Conservation (phyloP, 495 filamentous ascomycete species). For the Chaetomidium leptoderma region DNA sequence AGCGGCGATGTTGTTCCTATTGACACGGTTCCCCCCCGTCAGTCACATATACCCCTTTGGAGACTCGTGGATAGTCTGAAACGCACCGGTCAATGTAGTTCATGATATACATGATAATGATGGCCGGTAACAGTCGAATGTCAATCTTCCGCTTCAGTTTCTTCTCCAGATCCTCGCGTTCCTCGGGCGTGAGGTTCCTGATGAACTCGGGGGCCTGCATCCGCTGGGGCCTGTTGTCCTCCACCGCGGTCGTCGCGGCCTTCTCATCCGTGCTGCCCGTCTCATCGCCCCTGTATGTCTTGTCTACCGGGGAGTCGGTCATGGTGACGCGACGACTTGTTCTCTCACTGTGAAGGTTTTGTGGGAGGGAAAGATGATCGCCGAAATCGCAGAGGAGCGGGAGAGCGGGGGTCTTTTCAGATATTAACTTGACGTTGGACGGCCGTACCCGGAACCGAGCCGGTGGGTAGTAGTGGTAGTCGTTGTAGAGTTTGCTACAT, state of each 20-base stretch:
- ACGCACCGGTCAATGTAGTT: constrained; percentile 69
- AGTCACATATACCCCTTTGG: not conserved
- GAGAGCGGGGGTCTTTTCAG: not conserved
- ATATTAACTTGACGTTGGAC: not conserved
- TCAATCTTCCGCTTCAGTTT: constrained; percentile 62
- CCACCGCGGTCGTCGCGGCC: constrained; percentile 7
- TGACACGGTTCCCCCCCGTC: not conserved
- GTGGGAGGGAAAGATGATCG: not conserved
- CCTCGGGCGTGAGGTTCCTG: constrained; percentile 42
- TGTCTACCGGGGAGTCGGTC: not conserved
- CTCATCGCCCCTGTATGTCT: not conserved
- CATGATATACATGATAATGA: constrained; percentile 59
- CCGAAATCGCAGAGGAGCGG: not conserved
- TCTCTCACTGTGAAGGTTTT: no score
- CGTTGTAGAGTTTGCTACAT: not conserved
- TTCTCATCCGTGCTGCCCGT: constrained; percentile 22
- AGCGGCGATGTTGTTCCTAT: constrained; percentile 51
- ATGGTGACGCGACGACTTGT: not conserved
- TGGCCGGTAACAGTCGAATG: constrained; percentile 55
- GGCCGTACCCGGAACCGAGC: not conserved
- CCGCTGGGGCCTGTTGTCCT: constrained; percentile 14
- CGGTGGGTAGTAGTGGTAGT: not conserved
- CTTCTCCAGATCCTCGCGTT: constrained; percentile 45
- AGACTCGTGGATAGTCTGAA: not conserved
- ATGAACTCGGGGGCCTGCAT: constrained; percentile 48